phyloP scores from a whole-genome alignment of 805 yeast genomes.

The Spathaspora hagerdaliae region DNA sequence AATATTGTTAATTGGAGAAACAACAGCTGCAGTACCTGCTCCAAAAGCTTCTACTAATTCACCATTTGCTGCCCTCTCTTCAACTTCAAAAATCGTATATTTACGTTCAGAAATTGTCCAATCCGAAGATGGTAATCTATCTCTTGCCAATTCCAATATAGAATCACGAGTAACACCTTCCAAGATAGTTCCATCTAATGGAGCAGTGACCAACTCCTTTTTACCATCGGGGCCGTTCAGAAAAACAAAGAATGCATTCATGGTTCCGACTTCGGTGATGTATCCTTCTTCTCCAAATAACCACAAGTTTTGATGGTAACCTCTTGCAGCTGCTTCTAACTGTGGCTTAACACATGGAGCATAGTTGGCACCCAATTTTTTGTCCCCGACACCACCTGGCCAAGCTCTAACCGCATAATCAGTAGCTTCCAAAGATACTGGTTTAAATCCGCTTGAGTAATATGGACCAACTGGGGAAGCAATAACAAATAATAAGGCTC shows the following conservation, averaged over 20 bases:
- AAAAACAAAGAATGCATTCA: constrained; percentile 91
- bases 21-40: constrained; percentile 98
- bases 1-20: constrained; percentile 86
- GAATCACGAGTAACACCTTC: constrained; percentile 97
- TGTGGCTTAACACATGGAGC: constrained; percentile 95
- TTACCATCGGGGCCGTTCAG: constrained; percentile 58
- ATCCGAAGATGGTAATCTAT: constrained; percentile 66
- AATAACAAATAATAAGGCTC: constrained; percentile 80
- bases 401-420: constrained; percentile 96
- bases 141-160: constrained; percentile 70
- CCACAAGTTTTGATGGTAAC: constrained; percentile 96
- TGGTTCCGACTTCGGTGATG: constrained; percentile 96
- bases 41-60: constrained; percentile 93
- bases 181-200: constrained; percentile 93
- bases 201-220: constrained; percentile 92
- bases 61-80: constrained; percentile 71
- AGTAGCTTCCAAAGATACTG: constrained; percentile 90
- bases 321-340: constrained; percentile 82
- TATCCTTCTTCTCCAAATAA: constrained; percentile 81
- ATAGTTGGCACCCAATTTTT: constrained; percentile 94
- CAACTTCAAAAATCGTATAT: constrained; percentile 76
- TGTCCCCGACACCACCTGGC: constrained; percentile 99
- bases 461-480: constrained; percentile 97
- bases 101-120: constrained; percentile 86
- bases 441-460: constrained; percentile 87